Evolutionary conservation across 768 basidiomycete species (phyloP).

Genomic region (Termitomyces sp.): DNA sequence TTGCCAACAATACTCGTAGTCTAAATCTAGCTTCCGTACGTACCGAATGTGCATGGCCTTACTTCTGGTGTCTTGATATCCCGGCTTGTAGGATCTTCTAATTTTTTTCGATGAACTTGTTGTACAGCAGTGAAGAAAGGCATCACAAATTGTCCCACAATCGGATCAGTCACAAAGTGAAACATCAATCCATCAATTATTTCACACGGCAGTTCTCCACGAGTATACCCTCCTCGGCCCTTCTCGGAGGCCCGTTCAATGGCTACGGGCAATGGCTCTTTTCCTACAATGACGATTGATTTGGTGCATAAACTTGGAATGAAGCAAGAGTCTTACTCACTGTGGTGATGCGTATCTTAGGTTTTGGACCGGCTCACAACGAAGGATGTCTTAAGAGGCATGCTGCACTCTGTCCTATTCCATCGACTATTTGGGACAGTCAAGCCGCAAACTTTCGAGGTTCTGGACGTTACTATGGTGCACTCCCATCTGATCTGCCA

Average conservation of each 20-base stretch:
- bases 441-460: conserved; percentile 71
- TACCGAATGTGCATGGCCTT: too few species aligned
- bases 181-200: background rate
- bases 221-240: background rate
- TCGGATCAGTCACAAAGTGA: too few species aligned
- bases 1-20: too few species aligned
- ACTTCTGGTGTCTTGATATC: too few species aligned
- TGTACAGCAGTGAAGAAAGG: too few species aligned
- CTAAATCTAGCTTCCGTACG: too few species aligned
- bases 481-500: conserved; percentile 12
- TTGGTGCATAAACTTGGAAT: conserved; percentile 9
- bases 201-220: background rate
- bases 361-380: conserved; percentile 66
- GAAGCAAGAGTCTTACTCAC: conserved; percentile 1
- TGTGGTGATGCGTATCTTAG: conserved; percentile 29
- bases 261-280: conserved; percentile 9
- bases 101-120: too few species aligned
- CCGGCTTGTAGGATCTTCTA: too few species aligned
- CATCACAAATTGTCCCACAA: too few species aligned
- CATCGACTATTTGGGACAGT: conserved; percentile 79
- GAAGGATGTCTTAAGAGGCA: conserved; percentile 68
- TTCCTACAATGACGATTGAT: conserved; percentile 14
- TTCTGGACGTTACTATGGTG: conserved; percentile 83
- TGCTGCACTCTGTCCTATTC: conserved; percentile 80
- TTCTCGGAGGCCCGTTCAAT: conserved; percentile 1